Percentiles rank a stretch among this genome's conserved stretches.
Evolutionary conservation across 1,284 basidiomycete genomes (phyloP).

Genomic region (Inonotus obliquus): DNA sequence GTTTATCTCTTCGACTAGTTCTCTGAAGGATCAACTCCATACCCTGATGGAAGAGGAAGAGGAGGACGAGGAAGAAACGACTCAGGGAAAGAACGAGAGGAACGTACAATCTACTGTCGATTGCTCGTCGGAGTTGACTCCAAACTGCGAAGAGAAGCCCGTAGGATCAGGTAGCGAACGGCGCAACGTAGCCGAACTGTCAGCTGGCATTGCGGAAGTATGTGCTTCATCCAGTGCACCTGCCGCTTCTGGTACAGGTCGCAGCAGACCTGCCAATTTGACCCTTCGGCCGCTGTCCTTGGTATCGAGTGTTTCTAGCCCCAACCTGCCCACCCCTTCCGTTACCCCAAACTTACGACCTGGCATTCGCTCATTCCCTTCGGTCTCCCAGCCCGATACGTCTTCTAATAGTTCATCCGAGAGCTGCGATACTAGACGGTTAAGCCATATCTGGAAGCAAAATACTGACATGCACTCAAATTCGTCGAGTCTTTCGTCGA

Average conservation of each 20-base stretch:
- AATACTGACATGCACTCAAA: neutral
- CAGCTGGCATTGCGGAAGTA: neutral
- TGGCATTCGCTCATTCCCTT: slow-evolving; percentile 46
- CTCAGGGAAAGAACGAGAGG: slow-evolving; percentile 18
- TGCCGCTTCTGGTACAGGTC: slow-evolving; percentile 29
- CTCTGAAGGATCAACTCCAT: slow-evolving; percentile 67
- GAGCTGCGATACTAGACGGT: slow-evolving; percentile 24
- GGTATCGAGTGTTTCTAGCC: slow-evolving; percentile 36
- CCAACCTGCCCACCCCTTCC: slow-evolving; percentile 51
- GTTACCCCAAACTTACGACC: slow-evolving; percentile 41
- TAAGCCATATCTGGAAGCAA: slow-evolving; percentile 15
- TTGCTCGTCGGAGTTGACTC: neutral
- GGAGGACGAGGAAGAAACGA: slow-evolving; percentile 48
- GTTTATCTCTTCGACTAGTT: slow-evolving; percentile 50
- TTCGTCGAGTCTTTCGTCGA: slow-evolving; percentile 1
- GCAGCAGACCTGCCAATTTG: slow-evolving; percentile 58
- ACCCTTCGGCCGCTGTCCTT: slow-evolving; percentile 69
- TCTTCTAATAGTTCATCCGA: slow-evolving; percentile 21
- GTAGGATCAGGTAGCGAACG: neutral
- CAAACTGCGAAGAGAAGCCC: neutral
- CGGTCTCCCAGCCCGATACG: slow-evolving; percentile 34
- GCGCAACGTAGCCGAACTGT: neutral
- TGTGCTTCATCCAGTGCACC: too few relatives aligned
- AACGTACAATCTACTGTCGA: neutral
- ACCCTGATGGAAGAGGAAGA: slow-evolving; percentile 80